A percentile compares a stretch with the other conserved stretches of the same genome.
Evolutionary conservation across 176 grass and related monocot species (phyloP).

Genomic region (Thalia dealbata): DNA sequence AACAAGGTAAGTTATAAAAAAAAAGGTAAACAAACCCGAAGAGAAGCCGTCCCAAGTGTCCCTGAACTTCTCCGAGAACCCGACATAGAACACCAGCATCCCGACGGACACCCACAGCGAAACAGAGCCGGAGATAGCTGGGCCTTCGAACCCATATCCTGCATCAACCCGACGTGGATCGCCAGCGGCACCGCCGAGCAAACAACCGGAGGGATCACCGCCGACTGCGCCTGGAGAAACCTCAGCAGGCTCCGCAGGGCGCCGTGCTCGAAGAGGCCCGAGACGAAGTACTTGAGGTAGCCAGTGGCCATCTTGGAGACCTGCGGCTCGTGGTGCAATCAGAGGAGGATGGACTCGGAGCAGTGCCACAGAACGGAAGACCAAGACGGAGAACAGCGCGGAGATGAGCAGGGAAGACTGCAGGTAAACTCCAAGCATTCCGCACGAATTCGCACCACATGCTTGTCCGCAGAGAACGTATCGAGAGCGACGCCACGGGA

Average conservation of each 20-base stretch:
- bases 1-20: too few relatives aligned
- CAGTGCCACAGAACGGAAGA: constrained; percentile 62
- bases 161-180: constrained; percentile 39
- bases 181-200: constrained; percentile 51
- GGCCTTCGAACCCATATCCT: constrained; percentile 49
- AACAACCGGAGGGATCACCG: constrained; percentile 46
- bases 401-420: constrained; percentile 64
- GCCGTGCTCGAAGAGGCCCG: constrained; percentile 53
- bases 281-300: constrained; percentile 45
- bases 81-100: constrained; percentile 49
- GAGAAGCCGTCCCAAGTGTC: constrained; percentile 72
- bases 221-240: constrained; percentile 73
- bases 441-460: constrained; percentile 49
- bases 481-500: constrained; percentile 67
- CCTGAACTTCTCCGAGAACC: constrained; percentile 26
- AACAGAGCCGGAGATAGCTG: constrained; percentile 40
- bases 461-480: constrained; percentile 81
- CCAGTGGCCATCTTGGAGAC: constrained; percentile 39
- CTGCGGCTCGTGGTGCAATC: constrained; percentile 45
- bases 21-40: too few relatives aligned
- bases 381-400: constrained; percentile 26
- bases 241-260: constrained; percentile 58
- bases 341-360: constrained; percentile 52
- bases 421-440: constrained; percentile 68
- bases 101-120: constrained; percentile 29